Base-by-base conservation (phyloP, 2,329 filamentous ascomycete species). In the Chaetomiaceae sp. region DNA sequence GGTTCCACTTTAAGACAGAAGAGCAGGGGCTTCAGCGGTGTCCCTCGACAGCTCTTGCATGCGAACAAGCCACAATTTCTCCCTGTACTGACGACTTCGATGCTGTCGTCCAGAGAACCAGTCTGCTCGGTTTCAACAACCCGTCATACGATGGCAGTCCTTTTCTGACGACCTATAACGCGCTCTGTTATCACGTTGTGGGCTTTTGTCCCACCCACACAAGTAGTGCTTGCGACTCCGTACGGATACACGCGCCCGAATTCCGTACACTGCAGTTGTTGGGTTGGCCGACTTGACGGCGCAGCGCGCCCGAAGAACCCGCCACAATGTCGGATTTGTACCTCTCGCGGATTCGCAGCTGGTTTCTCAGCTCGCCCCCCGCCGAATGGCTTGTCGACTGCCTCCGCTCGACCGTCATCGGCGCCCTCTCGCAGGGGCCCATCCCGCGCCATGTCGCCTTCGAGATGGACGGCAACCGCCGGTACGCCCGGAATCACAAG, bases 381-480 rank as follows among this genome's bases (percentile, higher is more conserved):
- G 83, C 88, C 57, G 89, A 95, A 79, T 96, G 88, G 84, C 80
- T 78, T n/a, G 74, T 94, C 50, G 81, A 79, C 49, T 81, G 84
- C 58, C 68, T 95, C 17, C 82, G 88, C 53, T 87, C 95, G 64
- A 72, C 95, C 41, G 75, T 97, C 52, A 93, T 98, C 57, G 88
- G 88, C 45, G 86, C 90, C 40, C 70, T 97, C 44, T 84, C 84
- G 61, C 91, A 96, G 67, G 93, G 93, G 0, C 88, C 89, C 2
- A 84, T 98, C 45, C 93, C 93, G 9, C 83, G 88, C 61, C 93
- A 98, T 79, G 81, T 98, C 50, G 93, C 93, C n/a, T 98, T 98
- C 62, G 91, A 96, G 58, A 98, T 98, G 93, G 93, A 98, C 65
- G 93, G 93, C 46, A 98, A 98, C 68, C 75, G 93, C 60, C 84